phyloP scores from a whole-genome alignment of 495 filamentous ascomycete species.

The Daldinia grandis region DNA sequence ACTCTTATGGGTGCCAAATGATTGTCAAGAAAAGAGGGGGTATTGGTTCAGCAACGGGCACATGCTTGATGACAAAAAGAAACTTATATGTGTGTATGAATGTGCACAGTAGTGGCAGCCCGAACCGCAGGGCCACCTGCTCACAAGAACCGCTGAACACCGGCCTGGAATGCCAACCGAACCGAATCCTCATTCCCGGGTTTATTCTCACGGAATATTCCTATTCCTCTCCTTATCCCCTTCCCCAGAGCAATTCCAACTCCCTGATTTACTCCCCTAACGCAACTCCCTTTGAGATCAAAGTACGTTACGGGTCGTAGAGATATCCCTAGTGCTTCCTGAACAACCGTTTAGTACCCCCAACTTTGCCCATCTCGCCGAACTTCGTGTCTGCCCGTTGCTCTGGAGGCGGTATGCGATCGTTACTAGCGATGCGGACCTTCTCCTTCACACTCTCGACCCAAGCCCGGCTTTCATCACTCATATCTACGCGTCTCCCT shows the following conservation, averaged over 20 bases:
- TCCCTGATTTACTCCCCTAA: slow-evolving; percentile 26
- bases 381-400: slow-evolving; percentile 52
- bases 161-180: slow-evolving; percentile 34
- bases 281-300: slow-evolving; percentile 25
- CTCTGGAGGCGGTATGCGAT: slow-evolving; percentile 42
- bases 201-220: slow-evolving; percentile 16
- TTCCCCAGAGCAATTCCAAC: slow-evolving; percentile 6
- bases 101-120: slow-evolving; percentile 4
- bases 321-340: slow-evolving; percentile 51
- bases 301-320: slow-evolving; percentile 38
- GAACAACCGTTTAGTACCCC: slow-evolving; percentile 66
- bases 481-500: slow-evolving; percentile 65
- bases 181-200: slow-evolving; percentile 22
- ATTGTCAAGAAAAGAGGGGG: slow-evolving; percentile 13
- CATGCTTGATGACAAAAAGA: slow-evolving; percentile 21
- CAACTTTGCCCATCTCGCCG: slow-evolving; percentile 66
- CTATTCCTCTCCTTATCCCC: slow-evolving; percentile 9
- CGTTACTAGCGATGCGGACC: slow-evolving; percentile 63
- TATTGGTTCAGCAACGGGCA: slow-evolving; percentile 10
- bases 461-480: slow-evolving; percentile 72
- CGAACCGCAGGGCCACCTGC: slow-evolving; percentile 23
- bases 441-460: slow-evolving; percentile 78
- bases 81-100: slow-evolving; percentile 15
- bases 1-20: slow-evolving; percentile 3
- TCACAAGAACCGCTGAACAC: slow-evolving; percentile 31